These are phyloP conservation scores for Apiospora aurea DNA, from an alignment of 2,329 filamentous ascomycete species.

Conservation along the genomic window DNA sequence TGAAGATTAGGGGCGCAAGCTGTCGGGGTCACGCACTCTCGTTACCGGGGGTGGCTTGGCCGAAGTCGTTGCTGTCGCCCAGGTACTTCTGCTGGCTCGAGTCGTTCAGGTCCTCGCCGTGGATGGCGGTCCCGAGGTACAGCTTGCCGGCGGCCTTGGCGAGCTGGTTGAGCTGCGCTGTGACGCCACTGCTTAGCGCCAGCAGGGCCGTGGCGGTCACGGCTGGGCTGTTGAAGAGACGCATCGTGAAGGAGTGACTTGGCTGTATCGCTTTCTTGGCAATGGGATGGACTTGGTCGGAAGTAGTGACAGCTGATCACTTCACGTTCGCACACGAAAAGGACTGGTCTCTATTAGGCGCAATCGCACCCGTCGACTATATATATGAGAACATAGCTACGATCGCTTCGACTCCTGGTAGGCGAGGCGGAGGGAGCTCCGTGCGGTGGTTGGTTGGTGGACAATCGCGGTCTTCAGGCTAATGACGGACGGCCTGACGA, in stretches of 20 bases:
- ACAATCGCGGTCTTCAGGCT: neutral
- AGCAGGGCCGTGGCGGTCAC: constrained; percentile 32
- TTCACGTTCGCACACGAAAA: neutral
- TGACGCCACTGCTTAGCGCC: constrained; percentile 36
- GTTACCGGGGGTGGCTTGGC: constrained; percentile 67
- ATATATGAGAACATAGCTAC: neutral
- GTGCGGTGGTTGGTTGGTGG: constrained; percentile 6
- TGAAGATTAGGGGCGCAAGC: too few relatives aligned
- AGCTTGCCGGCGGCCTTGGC: constrained; percentile 60
- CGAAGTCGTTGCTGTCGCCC: constrained; percentile 62
- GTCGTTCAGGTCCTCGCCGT: constrained; percentile 50
- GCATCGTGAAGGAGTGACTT: neutral
- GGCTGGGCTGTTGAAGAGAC: neutral
- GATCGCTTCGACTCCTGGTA: neutral
- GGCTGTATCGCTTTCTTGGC: too few relatives aligned
- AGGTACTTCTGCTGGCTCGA: constrained; percentile 57
- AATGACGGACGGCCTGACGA: neutral
- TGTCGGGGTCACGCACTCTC: constrained; percentile 44
- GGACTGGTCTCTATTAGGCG: too few relatives aligned
- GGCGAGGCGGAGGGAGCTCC: neutral
- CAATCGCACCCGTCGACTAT: neutral
- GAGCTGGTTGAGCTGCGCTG: constrained; percentile 52
- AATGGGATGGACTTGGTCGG: neutral
- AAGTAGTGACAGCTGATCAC: neutral
- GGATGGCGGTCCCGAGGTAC: constrained; percentile 70